These are phyloP conservation scores for Leishmania amazonensis DNA, from an alignment of 208 protist species.

Conservation along the genomic window DNA sequence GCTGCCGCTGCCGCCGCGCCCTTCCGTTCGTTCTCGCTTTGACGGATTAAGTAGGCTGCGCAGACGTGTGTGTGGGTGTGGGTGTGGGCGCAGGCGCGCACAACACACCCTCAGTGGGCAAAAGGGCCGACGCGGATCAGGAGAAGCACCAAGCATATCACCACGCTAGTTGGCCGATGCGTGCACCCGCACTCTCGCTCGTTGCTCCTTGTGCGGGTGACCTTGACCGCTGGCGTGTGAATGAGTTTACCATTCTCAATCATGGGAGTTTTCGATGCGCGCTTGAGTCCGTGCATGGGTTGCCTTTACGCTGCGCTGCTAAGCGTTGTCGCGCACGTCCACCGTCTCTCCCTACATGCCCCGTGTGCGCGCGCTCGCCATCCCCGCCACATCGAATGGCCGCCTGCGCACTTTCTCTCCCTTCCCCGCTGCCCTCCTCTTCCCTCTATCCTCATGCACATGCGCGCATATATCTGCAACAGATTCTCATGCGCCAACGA, in stretches of 20 bases:
- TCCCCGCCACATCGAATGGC: not conserved
- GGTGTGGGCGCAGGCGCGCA: not conserved
- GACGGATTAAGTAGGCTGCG: not conserved
- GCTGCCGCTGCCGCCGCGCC: not conserved
- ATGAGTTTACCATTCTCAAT: not conserved
- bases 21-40: not conserved
- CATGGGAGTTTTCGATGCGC: not conserved
- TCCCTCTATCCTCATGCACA: not conserved
- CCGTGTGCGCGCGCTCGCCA: not conserved
- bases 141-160: not conserved
- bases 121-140: not conserved
- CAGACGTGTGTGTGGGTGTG: not conserved
- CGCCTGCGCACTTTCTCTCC: not conserved
- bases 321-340: not conserved
- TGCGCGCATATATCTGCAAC: not conserved
- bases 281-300: not conserved
- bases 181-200: not conserved
- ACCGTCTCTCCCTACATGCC: not conserved
- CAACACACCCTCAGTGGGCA: not conserved
- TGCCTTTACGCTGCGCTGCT: too few relatives aligned
- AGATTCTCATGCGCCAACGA: conserved; percentile 14
- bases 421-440: not conserved
- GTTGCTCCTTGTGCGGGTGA: too few relatives aligned
- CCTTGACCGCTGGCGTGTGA: not conserved
- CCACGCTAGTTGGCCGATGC: not conserved